Evolutionary conservation across 495 filamentous ascomycete species (phyloP).

Genomic region (Aspergillus hancockii): DNA sequence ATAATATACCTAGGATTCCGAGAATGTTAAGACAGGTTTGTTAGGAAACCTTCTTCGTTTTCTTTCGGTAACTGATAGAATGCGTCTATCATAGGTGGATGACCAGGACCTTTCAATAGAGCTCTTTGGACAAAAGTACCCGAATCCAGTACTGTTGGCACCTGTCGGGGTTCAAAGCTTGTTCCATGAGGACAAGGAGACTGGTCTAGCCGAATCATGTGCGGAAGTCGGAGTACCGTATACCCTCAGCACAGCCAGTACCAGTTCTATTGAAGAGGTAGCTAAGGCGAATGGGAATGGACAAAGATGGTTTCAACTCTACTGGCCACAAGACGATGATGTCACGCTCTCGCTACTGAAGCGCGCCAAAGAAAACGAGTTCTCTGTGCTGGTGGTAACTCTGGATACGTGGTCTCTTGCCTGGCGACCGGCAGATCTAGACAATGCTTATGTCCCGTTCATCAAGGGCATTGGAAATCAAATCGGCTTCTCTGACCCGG

Average conservation of each 20-base stretch:
- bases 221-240: constrained; percentile 54
- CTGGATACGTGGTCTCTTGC: constrained; percentile 46
- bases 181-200: constrained; percentile 58
- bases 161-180: constrained; percentile 61
- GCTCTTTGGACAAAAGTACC: constrained; percentile 57
- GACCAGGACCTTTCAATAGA: constrained; percentile 54
- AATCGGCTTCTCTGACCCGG: constrained; percentile 57
- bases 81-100: constrained; percentile 30
- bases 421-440: constrained; percentile 64
- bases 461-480: constrained; percentile 45
- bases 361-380: constrained; percentile 57
- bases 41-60: constrained; percentile 1
- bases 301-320: constrained; percentile 66
- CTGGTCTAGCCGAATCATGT: constrained; percentile 53
- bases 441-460: constrained; percentile 59
- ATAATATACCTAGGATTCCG: constrained; percentile 31
- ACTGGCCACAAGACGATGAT: constrained; percentile 62
- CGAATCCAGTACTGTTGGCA: constrained; percentile 55
- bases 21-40: constrained; percentile 42
- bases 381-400: constrained; percentile 48
- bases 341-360: constrained; percentile 60
- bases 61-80: constrained; percentile 3
- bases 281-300: constrained; percentile 40
- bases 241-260: constrained; percentile 58
- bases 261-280: constrained; percentile 57